These are phyloP conservation scores for Helotiales sp. DNA, from an alignment of 2,329 filamentous ascomycete species.

Conservation along the genomic window DNA sequence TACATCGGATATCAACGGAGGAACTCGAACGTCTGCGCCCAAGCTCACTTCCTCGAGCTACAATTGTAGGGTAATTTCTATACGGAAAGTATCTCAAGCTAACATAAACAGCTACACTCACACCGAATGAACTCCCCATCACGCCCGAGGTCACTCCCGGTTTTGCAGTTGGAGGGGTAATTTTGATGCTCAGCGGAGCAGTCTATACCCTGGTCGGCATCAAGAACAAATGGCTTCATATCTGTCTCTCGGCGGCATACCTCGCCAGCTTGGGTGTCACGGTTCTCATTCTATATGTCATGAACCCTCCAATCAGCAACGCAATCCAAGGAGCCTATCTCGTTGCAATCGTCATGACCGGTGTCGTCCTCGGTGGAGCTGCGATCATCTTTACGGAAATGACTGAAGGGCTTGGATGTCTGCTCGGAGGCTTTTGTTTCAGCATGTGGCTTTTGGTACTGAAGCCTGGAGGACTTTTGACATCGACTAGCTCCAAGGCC, in stretches of 20 bases:
- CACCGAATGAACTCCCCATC: slow-evolving; percentile 63
- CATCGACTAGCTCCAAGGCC: slow-evolving; percentile 59
- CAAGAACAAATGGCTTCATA: slow-evolving; percentile 76
- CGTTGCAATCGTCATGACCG: slow-evolving; percentile 73
- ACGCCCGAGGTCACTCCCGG: slow-evolving; percentile 76
- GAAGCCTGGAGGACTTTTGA: slow-evolving; percentile 72
- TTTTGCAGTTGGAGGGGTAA: slow-evolving; percentile 73
- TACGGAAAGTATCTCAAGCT: slow-evolving; percentile 5
- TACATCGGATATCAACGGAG: slow-evolving; percentile 22
- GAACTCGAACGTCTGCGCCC: slow-evolving; percentile 13
- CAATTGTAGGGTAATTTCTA: slow-evolving; percentile 25
- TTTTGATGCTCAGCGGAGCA: slow-evolving; percentile 73
- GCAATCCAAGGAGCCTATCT: slow-evolving; percentile 85
- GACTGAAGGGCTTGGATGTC: slow-evolving; percentile 72
- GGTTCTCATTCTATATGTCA: slow-evolving; percentile 85
- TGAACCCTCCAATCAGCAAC: slow-evolving; percentile 73
- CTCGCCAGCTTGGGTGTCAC: slow-evolving; percentile 71
- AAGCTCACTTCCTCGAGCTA: slow-evolving; percentile 22
- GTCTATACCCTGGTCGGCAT: slow-evolving; percentile 77
- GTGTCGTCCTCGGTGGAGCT: slow-evolving; percentile 69
- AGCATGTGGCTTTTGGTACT: slow-evolving; percentile 78
- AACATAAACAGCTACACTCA: slow-evolving; percentile 29
- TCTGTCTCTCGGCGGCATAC: slow-evolving; percentile 78
- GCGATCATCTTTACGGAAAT: slow-evolving; percentile 81
- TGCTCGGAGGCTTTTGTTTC: slow-evolving; percentile 36